phyloP scores from a whole-genome alignment of 495 filamentous ascomycete species.

The Penicillium paradoxum region DNA sequence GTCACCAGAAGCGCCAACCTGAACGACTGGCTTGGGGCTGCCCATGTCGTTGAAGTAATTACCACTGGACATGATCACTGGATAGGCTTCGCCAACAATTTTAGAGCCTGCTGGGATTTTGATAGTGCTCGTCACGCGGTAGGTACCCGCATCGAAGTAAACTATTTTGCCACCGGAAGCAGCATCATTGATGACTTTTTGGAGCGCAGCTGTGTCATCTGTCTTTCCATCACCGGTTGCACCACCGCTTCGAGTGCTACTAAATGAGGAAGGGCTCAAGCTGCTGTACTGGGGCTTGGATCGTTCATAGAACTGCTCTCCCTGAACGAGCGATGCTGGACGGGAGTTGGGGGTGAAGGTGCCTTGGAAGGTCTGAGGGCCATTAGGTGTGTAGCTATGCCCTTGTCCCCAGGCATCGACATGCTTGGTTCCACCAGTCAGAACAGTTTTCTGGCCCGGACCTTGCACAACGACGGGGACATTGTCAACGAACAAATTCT shows the following conservation, averaged over 20 bases:
- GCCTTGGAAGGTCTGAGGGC: conserved; percentile 28
- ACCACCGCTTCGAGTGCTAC: conserved; percentile 49
- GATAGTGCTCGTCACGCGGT: conserved; percentile 49
- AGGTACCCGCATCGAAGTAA: conserved; percentile 55
- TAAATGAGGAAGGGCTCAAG: conserved; percentile 43
- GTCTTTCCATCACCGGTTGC: conserved; percentile 62
- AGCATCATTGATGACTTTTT: conserved; percentile 33
- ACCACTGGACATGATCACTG: conserved; percentile 41
- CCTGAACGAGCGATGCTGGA: conserved; percentile 24
- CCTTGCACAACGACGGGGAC: conserved; percentile 52
- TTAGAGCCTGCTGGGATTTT: conserved; percentile 43
- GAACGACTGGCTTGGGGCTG: conserved; percentile 49
- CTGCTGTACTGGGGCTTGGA: conserved; percentile 45
- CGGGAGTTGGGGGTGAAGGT: conserved; percentile 20
- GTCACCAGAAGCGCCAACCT: conserved; percentile 47
- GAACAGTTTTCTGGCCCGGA: conserved; percentile 36
- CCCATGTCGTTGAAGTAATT: conserved; percentile 42
- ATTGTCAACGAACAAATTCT: conserved; percentile 61
- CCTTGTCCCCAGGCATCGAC: conserved; percentile 48
- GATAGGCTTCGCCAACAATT: conserved; percentile 47
- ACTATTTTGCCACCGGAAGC: conserved; percentile 27
- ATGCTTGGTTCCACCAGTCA: conserved; percentile 47
- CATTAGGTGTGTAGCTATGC: conserved; percentile 33
- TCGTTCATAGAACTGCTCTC: conserved; percentile 36
- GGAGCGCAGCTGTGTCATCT: conserved; percentile 55